These are phyloP conservation scores for Microsporum canis DNA, from an alignment of 2,329 filamentous ascomycete genomes.

Conservation along the genomic window DNA sequence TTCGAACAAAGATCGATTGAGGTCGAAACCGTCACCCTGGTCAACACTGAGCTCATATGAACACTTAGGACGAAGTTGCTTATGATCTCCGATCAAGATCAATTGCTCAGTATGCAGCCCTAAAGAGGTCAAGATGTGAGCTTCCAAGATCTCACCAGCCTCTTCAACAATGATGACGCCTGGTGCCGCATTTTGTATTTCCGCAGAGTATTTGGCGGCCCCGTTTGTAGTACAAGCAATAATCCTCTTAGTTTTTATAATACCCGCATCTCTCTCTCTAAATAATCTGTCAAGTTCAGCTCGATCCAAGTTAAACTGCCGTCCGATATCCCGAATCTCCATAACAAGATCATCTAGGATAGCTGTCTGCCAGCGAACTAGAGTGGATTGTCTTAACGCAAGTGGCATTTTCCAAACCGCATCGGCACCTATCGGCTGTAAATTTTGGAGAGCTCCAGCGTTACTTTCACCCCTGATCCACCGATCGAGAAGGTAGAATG, in stretches of 20 bases:
- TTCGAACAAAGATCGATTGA: slow-evolving; percentile 57
- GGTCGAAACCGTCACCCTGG: slow-evolving; percentile 38
- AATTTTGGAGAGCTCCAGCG: slow-evolving; percentile 27
- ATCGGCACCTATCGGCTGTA: not conserved
- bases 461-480: slow-evolving; percentile 41
- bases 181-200: slow-evolving; percentile 45
- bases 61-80: slow-evolving; percentile 59
- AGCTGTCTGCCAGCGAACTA: slow-evolving; percentile 34
- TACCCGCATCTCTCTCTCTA: slow-evolving; percentile 29
- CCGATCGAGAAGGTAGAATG: slow-evolving; percentile 42
- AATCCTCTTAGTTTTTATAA: slow-evolving; percentile 46
- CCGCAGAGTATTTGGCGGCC: slow-evolving; percentile 49
- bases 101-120: slow-evolving; percentile 42
- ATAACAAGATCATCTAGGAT: slow-evolving; percentile 43
- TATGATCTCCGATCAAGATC: slow-evolving; percentile 61
- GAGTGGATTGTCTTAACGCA: slow-evolving; percentile 26
- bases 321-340: slow-evolving; percentile 12
- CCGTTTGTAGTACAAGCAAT: slow-evolving; percentile 62
- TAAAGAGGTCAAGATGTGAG: slow-evolving; percentile 53
- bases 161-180: slow-evolving; percentile 59
- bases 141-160: slow-evolving; percentile 61
- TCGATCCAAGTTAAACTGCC: slow-evolving; percentile 10
- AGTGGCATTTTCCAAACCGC: slow-evolving; percentile 45
- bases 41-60: slow-evolving; percentile 52
- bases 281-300: slow-evolving; percentile 7